Conservation (phyloP, 1,284 basidiomycete species). For the Malassezia restricta region DNA sequence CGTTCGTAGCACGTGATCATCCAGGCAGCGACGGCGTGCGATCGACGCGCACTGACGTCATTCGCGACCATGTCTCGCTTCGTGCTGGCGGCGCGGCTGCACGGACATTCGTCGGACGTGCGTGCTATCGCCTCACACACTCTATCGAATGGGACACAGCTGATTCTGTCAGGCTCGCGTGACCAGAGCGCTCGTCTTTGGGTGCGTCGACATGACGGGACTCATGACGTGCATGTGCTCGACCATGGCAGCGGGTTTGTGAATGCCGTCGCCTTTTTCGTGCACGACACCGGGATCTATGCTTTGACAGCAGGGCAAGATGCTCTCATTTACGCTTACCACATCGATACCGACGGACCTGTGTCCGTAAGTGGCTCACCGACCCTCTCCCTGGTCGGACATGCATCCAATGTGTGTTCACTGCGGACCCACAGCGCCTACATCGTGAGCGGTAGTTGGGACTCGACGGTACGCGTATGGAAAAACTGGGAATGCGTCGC, state of each 20-base stretch:
- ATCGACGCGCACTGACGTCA: neutral
- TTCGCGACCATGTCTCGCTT: slow-evolving; percentile 1
- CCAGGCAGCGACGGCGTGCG: neutral
- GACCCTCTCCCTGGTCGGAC: slow-evolving; percentile 52
- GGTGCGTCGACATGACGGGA: neutral
- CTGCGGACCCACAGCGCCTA: slow-evolving; percentile 51
- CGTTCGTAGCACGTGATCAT: neutral
- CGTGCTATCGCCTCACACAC: slow-evolving; percentile 31
- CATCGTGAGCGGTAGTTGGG: slow-evolving; percentile 93
- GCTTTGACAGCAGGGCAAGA: slow-evolving; percentile 40
- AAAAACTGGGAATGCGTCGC: slow-evolving; percentile 58
- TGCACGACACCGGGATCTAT: slow-evolving; percentile 2
- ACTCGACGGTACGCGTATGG: slow-evolving; percentile 84
- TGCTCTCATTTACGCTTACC: slow-evolving; percentile 34
- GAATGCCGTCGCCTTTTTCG: slow-evolving; percentile 30
- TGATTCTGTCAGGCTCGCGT: slow-evolving; percentile 24
- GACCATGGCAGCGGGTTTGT: slow-evolving; percentile 36
- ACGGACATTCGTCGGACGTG: slow-evolving; percentile 32
- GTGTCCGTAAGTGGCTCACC: slow-evolving; percentile 15
- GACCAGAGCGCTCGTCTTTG: slow-evolving; percentile 22
- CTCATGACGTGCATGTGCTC: slow-evolving; percentile 16
- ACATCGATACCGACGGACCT: slow-evolving; percentile 16
- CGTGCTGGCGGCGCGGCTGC: slow-evolving; percentile 24
- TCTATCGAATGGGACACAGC: slow-evolving; percentile 21
- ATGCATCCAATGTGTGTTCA: slow-evolving; percentile 80